phyloP scores from a whole-genome alignment of 2,329 filamentous ascomycete species.

The Fusarium tuaranense region DNA sequence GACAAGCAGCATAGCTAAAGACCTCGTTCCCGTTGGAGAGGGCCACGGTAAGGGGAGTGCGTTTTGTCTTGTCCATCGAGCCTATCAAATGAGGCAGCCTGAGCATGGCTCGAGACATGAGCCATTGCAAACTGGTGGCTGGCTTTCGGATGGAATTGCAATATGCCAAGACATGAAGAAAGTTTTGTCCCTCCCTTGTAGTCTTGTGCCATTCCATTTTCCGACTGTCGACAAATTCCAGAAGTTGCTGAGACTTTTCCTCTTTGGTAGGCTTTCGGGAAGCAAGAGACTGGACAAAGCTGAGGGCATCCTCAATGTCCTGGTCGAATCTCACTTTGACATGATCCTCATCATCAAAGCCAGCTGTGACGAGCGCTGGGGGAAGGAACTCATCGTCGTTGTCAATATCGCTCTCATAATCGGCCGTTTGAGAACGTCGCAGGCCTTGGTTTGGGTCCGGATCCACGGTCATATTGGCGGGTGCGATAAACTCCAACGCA shows the following conservation, averaged over 20 bases:
- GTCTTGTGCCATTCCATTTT: slow-evolving; percentile 2
- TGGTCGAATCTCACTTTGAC: not conserved
- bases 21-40: not conserved
- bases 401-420: slow-evolving; percentile 8
- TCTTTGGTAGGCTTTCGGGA: not conserved
- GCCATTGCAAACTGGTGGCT: slow-evolving; percentile 1
- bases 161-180: slow-evolving; percentile 8
- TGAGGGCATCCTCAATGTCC: not conserved
- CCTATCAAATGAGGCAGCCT: slow-evolving; percentile 6
- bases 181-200: slow-evolving; percentile 7
- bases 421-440: not conserved
- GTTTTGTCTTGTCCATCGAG: not conserved
- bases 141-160: slow-evolving; percentile 4
- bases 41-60: slow-evolving; percentile 5
- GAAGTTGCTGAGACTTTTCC: not conserved
- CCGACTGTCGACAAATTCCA: not conserved
- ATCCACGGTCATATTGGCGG: not conserved
- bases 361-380: not conserved
- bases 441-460: not conserved
- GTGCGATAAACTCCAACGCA: not conserved
- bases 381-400: slow-evolving; percentile 8
- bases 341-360: slow-evolving; percentile 1
- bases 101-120: slow-evolving; percentile 7
- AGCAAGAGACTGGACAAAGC: not conserved
- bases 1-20: not conserved